These are phyloP conservation scores for Flaveria brownii DNA, from an alignment of 129 eudicot species.

Conservation along the genomic window DNA sequence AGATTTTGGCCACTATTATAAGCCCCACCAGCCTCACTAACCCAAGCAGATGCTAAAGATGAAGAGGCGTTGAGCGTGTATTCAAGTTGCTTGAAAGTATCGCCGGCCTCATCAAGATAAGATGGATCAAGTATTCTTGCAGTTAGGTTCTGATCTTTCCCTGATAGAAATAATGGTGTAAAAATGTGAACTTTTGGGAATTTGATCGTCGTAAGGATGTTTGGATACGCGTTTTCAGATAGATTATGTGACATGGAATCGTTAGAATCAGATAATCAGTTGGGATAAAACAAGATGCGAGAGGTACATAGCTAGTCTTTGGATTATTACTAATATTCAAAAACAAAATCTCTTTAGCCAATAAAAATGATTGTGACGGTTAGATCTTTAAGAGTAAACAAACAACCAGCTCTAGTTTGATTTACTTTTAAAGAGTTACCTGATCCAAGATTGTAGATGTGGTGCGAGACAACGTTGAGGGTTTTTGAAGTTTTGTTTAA, in stretches of 20 bases:
- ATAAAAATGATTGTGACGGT: too few species aligned
- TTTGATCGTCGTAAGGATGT: not conserved
- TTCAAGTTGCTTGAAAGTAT: slow-evolving; percentile 58
- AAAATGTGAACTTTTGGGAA: slow-evolving; percentile 5
- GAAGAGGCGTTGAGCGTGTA: slow-evolving; percentile 43
- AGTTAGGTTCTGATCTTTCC: slow-evolving; percentile 67
- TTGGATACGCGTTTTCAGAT: not conserved
- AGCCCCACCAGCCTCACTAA: slow-evolving; percentile 94
- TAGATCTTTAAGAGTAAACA: too few species aligned
- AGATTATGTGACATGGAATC: too few species aligned
- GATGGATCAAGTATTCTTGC: slow-evolving; percentile 74
- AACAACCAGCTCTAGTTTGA: not conserved
- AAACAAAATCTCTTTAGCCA: too few species aligned
- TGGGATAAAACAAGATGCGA: too few species aligned
- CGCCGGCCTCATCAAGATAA: slow-evolving; percentile 55
- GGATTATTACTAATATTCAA: too few species aligned
- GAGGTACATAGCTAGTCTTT: too few species aligned
- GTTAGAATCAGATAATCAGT: too few species aligned
- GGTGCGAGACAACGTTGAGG: slow-evolving; percentile 63
- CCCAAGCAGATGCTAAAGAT: slow-evolving; percentile 70
- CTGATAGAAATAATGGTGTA: slow-evolving; percentile 35
- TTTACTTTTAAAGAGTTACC: slow-evolving; percentile 39
- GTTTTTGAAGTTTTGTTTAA: slow-evolving; percentile 45
- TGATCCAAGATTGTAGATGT: slow-evolving; percentile 83
- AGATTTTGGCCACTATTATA: slow-evolving; percentile 73